Percentiles rank a stretch among this genome's conserved stretches.
These are phyloP conservation scores for Naganishia friedmannii DNA, from an alignment of 768 basidiomycete genomes.

Conservation along the genomic window DNA sequence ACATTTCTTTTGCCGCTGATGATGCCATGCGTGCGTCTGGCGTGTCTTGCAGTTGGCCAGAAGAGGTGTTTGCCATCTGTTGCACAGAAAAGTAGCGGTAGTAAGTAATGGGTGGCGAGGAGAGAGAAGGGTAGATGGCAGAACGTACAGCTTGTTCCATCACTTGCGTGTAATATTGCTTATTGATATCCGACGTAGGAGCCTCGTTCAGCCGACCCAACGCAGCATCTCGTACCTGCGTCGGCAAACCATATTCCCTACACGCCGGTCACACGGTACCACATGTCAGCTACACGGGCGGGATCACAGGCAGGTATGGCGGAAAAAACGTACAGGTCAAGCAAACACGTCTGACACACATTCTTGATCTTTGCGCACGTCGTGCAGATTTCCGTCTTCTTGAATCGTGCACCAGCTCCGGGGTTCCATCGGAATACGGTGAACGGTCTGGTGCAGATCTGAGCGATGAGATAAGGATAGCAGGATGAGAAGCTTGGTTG, in stretches of 20 bases:
- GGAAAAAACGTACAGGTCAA: conserved; percentile 70
- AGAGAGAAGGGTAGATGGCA: neutral
- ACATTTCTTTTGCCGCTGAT: conserved; percentile 89
- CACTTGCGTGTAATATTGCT: conserved; percentile 53
- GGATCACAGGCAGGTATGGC: too few species aligned
- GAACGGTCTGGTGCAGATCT: conserved; percentile 89
- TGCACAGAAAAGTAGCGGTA: too few species aligned
- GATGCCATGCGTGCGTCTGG: conserved; percentile 56
- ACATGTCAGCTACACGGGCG: too few species aligned
- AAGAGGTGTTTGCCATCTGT: conserved; percentile 58
- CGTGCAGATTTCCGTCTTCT: conserved; percentile 95
- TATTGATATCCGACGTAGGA: conserved; percentile 92
- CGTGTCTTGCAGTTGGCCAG: conserved; percentile 35
- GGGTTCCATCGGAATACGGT: conserved; percentile 99
- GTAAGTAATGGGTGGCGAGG: too few species aligned
- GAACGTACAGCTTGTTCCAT: conserved; percentile 42
- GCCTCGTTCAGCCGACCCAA: conserved; percentile 76
- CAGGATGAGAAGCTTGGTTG: neutral
- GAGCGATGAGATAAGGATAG: neutral
- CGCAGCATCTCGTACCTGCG: conserved; percentile 95
- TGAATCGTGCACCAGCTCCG: conserved; percentile 84
- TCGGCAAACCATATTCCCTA: conserved; percentile 84
- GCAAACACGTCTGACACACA: conserved; percentile 91
- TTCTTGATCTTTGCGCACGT: conserved; percentile 77
- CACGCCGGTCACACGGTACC: too few species aligned